Conservation (phyloP, 148 eudicot species). For the Rhododendron kiyosumense region DNA sequence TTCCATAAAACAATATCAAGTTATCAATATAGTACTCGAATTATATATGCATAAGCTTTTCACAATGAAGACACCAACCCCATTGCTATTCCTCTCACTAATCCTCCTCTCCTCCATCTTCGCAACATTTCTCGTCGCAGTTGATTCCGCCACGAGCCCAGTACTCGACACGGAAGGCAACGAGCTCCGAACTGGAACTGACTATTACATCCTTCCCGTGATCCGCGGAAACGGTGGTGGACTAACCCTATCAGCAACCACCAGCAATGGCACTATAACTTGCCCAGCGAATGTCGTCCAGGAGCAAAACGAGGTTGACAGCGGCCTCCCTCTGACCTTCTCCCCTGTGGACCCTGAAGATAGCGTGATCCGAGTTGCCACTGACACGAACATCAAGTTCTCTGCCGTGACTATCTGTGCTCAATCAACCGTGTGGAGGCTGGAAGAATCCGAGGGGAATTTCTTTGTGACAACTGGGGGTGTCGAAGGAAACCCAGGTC, state of each 20-base stretch:
- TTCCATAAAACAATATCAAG: background rate
- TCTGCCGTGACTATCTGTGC: constrained; percentile 18
- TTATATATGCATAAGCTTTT: background rate
- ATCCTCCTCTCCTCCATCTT: constrained; percentile 9
- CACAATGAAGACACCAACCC: background rate
- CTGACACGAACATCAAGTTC: constrained; percentile 24
- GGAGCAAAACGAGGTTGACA: background rate
- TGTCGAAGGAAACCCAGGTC: constrained; percentile 21
- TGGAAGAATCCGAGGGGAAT: background rate
- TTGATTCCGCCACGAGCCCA: background rate
- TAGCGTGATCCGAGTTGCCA: constrained; percentile 6
- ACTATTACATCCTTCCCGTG: constrained; percentile 28
- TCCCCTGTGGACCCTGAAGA: constrained; percentile 11
- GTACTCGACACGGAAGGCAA: constrained; percentile 24
- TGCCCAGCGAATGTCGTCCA: constrained; percentile 27
- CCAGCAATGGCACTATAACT: background rate
- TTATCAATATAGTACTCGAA: background rate
- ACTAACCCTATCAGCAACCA: background rate
- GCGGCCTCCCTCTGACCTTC: constrained; percentile 22
- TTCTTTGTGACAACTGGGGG: constrained; percentile 14
- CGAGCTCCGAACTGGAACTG: constrained; percentile 11
- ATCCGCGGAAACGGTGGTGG: constrained; percentile 26
- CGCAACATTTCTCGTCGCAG: background rate
- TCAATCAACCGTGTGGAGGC: constrained; percentile 27
- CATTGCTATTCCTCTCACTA: background rate